A percentile compares a stretch with the other conserved stretches of the same genome.
Conservation (phyloP, 176 grass and related monocot genomes). For the Musa beccarii region DNA sequence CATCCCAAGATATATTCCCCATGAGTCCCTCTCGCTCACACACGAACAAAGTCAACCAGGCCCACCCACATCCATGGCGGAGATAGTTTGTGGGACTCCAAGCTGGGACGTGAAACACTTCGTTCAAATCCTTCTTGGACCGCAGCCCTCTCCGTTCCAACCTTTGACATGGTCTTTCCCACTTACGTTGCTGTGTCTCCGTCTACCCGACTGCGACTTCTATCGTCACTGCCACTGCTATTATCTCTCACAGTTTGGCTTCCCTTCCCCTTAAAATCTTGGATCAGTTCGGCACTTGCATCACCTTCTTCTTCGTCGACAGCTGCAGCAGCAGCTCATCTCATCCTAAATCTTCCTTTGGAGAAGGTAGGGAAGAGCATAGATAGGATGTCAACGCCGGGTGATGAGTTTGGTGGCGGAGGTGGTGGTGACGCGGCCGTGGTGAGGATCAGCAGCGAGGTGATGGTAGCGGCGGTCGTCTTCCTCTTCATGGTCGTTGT, state of each 20-base stretch:
- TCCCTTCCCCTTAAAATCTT: not conserved
- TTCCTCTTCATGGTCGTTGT: conserved; percentile 22
- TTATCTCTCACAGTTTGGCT: not conserved
- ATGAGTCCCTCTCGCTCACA: not conserved
- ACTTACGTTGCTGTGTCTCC: no score
- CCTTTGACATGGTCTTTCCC: not conserved
- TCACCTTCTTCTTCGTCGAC: not conserved
- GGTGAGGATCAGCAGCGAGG: conserved; percentile 10
- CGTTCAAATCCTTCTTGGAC: not conserved
- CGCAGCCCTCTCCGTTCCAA: not conserved
- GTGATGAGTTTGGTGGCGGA: not conserved
- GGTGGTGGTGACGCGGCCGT: no score
- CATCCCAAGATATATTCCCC: no score
- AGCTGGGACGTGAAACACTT: not conserved
- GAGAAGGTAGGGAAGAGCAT: not conserved
- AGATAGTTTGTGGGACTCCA: no score
- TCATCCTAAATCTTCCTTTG: not conserved
- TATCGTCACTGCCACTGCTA: not conserved
- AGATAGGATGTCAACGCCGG: not conserved
- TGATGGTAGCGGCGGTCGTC: conserved; percentile 12
- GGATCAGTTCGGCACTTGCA: not conserved
- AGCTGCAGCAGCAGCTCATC: not conserved
- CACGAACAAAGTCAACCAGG: no score
- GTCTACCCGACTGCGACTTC: not conserved
- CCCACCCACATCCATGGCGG: no score